Conservation (phyloP, 345 rosid genomes). For the Microcos paniculata region DNA sequence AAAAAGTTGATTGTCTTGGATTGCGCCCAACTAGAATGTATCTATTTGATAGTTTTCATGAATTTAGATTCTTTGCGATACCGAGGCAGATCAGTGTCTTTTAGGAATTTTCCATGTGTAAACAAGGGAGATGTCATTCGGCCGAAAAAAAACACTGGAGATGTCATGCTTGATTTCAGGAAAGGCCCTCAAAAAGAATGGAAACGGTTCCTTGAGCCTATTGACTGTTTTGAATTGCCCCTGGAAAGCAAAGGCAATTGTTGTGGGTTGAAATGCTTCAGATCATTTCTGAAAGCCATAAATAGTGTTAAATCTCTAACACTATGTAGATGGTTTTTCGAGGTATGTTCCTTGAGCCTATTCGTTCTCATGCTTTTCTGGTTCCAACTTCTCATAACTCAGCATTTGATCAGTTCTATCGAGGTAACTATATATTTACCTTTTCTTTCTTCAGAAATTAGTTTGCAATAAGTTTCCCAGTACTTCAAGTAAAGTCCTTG, state of each 20-base stretch:
- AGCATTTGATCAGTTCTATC: neutral
- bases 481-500: neutral
- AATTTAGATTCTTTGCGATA: neutral
- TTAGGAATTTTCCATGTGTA: no score
- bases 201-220: no score
- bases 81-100: neutral
- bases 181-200: neutral
- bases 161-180: conserved; percentile 1
- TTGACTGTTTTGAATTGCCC: no score
- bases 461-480: neutral
- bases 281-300: no score
- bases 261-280: neutral
- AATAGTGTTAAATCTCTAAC: no score
- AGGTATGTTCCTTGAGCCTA: no score
- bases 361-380: no score
- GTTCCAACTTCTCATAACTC: no score
- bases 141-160: no score
- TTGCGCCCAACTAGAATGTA: neutral
- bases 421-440: no score
- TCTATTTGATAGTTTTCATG: neutral
- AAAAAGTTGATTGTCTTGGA: neutral
- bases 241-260: neutral
- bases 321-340: no score
- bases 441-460: neutral
- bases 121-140: no score